Evolutionary conservation across 768 basidiomycete species (phyloP).

Genomic region (Steccherinum ochraceum): DNA sequence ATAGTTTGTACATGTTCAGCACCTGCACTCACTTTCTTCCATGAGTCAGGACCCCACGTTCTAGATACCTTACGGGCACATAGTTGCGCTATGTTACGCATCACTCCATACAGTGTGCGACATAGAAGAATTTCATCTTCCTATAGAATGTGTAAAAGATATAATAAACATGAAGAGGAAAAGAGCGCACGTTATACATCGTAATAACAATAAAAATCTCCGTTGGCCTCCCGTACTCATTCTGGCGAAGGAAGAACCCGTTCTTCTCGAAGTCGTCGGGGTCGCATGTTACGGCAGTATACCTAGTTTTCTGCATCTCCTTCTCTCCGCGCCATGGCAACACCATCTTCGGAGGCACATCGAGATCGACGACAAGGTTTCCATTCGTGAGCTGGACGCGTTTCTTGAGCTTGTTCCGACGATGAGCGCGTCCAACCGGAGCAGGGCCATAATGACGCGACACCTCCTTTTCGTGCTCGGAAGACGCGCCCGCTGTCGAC

Average conservation of each 20-base stretch:
- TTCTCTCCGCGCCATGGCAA: conserved; percentile 63
- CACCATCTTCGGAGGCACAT: conserved; percentile 80
- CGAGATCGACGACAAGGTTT: conserved; percentile 79
- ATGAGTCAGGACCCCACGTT: conserved; percentile 94
- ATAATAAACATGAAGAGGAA: conserved; percentile 4
- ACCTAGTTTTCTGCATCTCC: conserved; percentile 70
- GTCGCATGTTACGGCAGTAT: conserved; percentile 90
- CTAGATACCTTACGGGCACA: conserved; percentile 85
- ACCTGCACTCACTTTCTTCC: conserved; percentile 73
- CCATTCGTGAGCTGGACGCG: conserved; percentile 82
- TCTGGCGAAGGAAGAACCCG: conserved; percentile 82
- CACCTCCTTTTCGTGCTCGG: not conserved
- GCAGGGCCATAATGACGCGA: conserved; percentile 82
- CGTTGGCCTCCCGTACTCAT: conserved; percentile 70
- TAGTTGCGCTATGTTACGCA: conserved; percentile 78
- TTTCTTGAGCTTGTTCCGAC: conserved; percentile 64
- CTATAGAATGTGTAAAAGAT: conserved; percentile 28
- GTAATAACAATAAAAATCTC: conserved; percentile 94
- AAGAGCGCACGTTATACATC: conserved; percentile 81
- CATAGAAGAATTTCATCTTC: conserved; percentile 90
- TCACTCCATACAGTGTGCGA: conserved; percentile 91
- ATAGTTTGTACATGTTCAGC: too few species aligned
- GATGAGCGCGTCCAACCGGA: conserved; percentile 68
- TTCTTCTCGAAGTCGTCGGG: conserved; percentile 86
- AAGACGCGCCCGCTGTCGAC: conserved; percentile 13